Percentiles rank a stretch among this genome's conserved stretches.
These are phyloP conservation scores for Colletotrichum spaethianum DNA, from an alignment of 2,329 filamentous ascomycete species.

Conservation along the genomic window DNA sequence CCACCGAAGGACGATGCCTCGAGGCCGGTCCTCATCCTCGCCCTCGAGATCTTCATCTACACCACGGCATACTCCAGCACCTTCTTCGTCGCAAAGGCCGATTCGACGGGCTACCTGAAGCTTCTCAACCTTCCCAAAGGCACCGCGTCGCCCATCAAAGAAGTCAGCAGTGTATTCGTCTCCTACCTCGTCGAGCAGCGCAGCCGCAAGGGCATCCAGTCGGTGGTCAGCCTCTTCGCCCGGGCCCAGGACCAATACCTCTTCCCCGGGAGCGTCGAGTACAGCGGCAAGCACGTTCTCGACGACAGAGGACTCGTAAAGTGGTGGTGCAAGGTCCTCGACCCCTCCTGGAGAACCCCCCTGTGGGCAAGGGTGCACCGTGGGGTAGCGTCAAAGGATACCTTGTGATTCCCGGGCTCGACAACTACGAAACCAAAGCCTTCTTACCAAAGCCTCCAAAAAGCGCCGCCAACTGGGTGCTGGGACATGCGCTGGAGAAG, in stretches of 20 bases:
- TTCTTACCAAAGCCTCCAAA: constrained; percentile 75
- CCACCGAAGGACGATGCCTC: constrained; percentile 37
- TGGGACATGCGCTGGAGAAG: constrained; percentile 78
- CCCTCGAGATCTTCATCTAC: constrained; percentile 90
- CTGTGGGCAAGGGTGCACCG: constrained; percentile 46
- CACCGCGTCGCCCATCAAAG: constrained; percentile 80
- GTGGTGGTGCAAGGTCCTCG: constrained; percentile 94
- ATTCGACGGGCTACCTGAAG: constrained; percentile 91
- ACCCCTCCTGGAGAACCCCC: constrained; percentile 74
- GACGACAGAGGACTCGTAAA: constrained; percentile 91
- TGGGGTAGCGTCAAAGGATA: constrained; percentile 78
- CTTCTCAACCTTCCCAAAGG: constrained; percentile 74
- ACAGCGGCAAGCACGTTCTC: constrained; percentile 88
- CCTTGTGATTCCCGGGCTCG: constrained; percentile 88
- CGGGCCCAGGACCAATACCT: constrained; percentile 94
- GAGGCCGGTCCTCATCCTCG: constrained; percentile 79
- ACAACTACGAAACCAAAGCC: constrained; percentile 82
- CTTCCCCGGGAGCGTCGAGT: constrained; percentile 92
- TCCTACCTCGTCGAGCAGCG: constrained; percentile 79
- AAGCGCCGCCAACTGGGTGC: constrained; percentile 73
- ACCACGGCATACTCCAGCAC: constrained; percentile 85
- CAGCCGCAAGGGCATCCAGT: constrained; percentile 74
- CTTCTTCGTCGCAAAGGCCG: constrained; percentile 95
- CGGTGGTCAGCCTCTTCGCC: constrained; percentile 91
- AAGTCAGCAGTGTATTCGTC: constrained; percentile 82